Percentiles rank a stretch among this genome's conserved stretches.
phyloP scores from a whole-genome alignment of 768 basidiomycete genomes.

The Coprinopsis sp. region DNA sequence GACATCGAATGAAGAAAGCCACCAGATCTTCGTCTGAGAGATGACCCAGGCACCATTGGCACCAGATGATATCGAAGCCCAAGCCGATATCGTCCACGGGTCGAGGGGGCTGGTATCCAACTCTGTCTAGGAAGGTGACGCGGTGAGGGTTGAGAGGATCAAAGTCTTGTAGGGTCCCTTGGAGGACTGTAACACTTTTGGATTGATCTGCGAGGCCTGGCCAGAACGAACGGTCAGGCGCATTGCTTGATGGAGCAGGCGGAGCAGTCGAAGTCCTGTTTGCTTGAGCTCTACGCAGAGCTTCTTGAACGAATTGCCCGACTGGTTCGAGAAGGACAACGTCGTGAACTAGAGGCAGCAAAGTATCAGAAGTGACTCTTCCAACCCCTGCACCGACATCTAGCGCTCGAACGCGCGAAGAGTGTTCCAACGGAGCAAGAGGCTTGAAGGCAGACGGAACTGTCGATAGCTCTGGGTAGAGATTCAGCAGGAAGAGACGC shows the following conservation, averaged over 20 bases:
- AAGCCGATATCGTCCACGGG: conserved; percentile 44
- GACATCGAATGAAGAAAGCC: conserved; percentile 64
- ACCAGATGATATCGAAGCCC: conserved; percentile 90
- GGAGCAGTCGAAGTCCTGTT: conserved; percentile 22
- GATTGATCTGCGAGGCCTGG: conserved; percentile 56
- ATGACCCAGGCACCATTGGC: conserved; percentile 96
- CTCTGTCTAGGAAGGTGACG: conserved; percentile 52
- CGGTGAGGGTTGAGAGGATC: conserved; percentile 57
- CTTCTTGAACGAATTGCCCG: conserved; percentile 68
- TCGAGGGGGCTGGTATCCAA: conserved; percentile 53
- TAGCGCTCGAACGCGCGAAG: conserved; percentile 51
- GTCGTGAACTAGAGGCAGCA: conserved; percentile 83
- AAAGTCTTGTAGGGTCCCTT: conserved; percentile 75
- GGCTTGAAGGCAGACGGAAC: conserved; percentile 71
- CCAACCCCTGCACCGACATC: conserved; percentile 96
- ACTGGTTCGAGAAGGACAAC: conserved; percentile 92
- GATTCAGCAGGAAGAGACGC: conserved; percentile 77
- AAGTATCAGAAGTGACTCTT: conserved; percentile 81
- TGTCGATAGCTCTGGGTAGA: conserved; percentile 74
- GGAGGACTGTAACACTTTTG: conserved; percentile 77
- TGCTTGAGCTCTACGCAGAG: conserved; percentile 38
- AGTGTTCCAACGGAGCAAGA: conserved; percentile 22
- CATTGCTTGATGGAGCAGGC: conserved; percentile 11
- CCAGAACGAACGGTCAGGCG: conserved; percentile 42
- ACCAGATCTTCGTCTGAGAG: conserved; percentile 74